These are phyloP conservation scores for Closterium sp. DNA, from an alignment of 139 green algal species.

Conservation along the genomic window DNA sequence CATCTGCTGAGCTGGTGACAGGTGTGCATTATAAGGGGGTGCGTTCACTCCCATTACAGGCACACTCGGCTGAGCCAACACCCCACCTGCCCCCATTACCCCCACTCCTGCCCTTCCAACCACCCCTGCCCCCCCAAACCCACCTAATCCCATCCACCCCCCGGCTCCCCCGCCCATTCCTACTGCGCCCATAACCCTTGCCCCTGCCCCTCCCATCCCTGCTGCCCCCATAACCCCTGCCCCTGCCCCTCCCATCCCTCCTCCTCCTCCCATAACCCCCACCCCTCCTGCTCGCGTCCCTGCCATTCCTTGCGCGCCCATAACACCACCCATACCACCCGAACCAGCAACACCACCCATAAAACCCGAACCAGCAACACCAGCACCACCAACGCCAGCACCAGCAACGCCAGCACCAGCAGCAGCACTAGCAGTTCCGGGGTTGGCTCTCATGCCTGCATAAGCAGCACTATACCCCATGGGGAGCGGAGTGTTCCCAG, in stretches of 20 bases:
- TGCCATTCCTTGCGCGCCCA: not conserved
- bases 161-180: not conserved
- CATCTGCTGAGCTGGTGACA: not conserved
- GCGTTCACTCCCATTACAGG: not conserved
- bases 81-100: not conserved
- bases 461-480: too few species aligned
- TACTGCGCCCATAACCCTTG: not conserved
- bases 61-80: not conserved
- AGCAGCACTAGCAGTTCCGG: not conserved
- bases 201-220: not conserved
- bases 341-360: not conserved
- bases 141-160: not conserved
- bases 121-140: not conserved
- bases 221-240: not conserved
- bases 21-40: not conserved
- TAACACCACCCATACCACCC: not conserved
- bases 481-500: too few species aligned
- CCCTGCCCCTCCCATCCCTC: not conserved
- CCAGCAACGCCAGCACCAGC: not conserved
- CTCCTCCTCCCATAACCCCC: not conserved
- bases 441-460: too few species aligned
- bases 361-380: not conserved
- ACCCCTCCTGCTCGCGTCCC: not conserved
- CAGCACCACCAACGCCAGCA: not conserved
- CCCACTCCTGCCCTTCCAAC: not conserved